phyloP scores from a whole-genome alignment of 306 rosid genomes.

The Gillenia trifoliata region DNA sequence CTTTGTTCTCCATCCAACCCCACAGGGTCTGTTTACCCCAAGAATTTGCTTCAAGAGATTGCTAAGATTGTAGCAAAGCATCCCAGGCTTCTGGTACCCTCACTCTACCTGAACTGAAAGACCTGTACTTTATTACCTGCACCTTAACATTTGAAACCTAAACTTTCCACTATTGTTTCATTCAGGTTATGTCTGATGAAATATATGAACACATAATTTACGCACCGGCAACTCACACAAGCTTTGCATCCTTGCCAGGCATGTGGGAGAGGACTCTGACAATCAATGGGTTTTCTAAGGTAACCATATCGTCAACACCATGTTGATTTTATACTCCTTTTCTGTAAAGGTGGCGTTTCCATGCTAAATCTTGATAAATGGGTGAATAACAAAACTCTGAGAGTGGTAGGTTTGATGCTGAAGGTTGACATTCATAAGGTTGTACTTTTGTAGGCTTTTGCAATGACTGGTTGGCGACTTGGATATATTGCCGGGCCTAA shows the following conservation, averaged over 20 bases:
- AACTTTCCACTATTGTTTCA: slow-evolving; percentile 17
- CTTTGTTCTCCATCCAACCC: slow-evolving; percentile 97
- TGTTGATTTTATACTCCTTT: background rate
- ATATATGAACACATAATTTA: slow-evolving; percentile 91
- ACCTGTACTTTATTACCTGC: slow-evolving; percentile 8
- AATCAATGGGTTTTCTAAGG: slow-evolving; percentile 97
- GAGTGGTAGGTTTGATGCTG: background rate
- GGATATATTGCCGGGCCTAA: slow-evolving; percentile 96
- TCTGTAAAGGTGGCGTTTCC: background rate
- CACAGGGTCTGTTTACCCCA: slow-evolving; percentile 95
- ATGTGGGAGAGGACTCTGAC: slow-evolving; percentile 96
- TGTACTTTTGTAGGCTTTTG: slow-evolving; percentile 61
- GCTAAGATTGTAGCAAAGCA: slow-evolving; percentile 82
- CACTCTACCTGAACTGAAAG: slow-evolving; percentile 7
- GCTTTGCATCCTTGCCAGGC: slow-evolving; percentile 96
- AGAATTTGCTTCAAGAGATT: slow-evolving; percentile 71
- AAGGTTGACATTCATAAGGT: slow-evolving; percentile 31
- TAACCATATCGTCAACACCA: slow-evolving; percentile 3
- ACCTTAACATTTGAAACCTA: slow-evolving; percentile 9
- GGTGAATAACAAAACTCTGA: background rate
- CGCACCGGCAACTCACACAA: slow-evolving; percentile 89
- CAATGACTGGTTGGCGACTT: slow-evolving; percentile 99
- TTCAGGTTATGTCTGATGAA: slow-evolving; percentile 85
- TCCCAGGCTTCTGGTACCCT: slow-evolving; percentile 92
- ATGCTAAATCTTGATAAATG: background rate